Conservation (phyloP, 2,329 filamentous ascomycete species). For the Chaetoscypha palmicola region DNA sequence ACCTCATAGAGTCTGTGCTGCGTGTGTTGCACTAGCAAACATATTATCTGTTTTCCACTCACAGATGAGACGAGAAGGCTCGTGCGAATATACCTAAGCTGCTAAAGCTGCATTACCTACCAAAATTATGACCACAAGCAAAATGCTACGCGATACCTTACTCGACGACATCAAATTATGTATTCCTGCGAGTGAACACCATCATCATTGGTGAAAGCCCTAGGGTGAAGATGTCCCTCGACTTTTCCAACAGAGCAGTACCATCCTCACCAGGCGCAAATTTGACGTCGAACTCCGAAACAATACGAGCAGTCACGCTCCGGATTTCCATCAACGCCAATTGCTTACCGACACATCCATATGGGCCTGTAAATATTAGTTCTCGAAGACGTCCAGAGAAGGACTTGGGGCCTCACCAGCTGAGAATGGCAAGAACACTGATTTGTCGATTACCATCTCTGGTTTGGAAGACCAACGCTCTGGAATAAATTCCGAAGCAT, state of each 20-base stretch:
- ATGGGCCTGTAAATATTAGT: constrained; percentile 7
- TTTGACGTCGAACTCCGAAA: constrained; percentile 15
- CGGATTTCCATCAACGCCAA: constrained; percentile 20
- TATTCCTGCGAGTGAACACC: constrained; percentile 10
- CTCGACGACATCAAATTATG: too few relatives aligned
- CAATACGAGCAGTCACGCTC: constrained; percentile 10
- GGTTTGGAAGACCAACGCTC: constrained; percentile 21
- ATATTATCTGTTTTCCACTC: too few relatives aligned
- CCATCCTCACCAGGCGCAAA: constrained; percentile 20
- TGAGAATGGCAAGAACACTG: constrained; percentile 27
- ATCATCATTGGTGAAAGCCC: constrained; percentile 13
- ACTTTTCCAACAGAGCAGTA: constrained; percentile 8
- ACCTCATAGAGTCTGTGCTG: too few relatives aligned
- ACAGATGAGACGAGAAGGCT: too few relatives aligned
- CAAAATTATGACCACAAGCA: too few relatives aligned
- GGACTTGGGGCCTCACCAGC: constrained; percentile 16
- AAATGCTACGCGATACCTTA: too few relatives aligned
- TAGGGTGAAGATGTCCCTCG: constrained; percentile 17
- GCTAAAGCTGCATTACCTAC: too few relatives aligned
- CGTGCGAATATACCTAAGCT: too few relatives aligned
- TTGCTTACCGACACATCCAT: constrained; percentile 18
- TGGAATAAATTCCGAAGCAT: constrained; percentile 17
- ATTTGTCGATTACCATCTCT: constrained; percentile 20
- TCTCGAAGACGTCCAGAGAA: background rate
- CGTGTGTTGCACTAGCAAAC: too few relatives aligned